Conservation (phyloP, 495 filamentous ascomycete genomes). For the Haplographium delicatum region DNA sequence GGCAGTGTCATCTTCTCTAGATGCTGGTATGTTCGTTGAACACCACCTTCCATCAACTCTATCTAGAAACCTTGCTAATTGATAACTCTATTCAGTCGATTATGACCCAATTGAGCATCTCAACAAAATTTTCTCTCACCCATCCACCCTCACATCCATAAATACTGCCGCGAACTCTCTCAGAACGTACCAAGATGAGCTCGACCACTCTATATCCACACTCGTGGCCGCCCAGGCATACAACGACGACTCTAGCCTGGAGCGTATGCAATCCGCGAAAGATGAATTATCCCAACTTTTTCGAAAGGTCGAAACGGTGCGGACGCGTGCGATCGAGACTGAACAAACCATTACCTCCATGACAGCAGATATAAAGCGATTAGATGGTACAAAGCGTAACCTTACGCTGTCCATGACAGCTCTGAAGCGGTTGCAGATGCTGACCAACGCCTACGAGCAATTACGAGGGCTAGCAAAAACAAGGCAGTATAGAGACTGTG, state of each 20-base stretch:
- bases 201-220: slow-evolving; percentile 71
- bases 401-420: slow-evolving; percentile 97
- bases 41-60: background rate
- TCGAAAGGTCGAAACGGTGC: slow-evolving; percentile 91
- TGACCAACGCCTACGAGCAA: slow-evolving; percentile 97
- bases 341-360: slow-evolving; percentile 96
- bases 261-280: slow-evolving; percentile 86
- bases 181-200: slow-evolving; percentile 72
- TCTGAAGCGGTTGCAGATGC: slow-evolving; percentile 94
- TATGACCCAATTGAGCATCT: slow-evolving; percentile 93
- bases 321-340: slow-evolving; percentile 82
- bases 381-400: slow-evolving; percentile 95
- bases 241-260: slow-evolving; percentile 80
- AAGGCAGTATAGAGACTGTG: slow-evolving; percentile 93
- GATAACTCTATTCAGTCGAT: slow-evolving; percentile 55
- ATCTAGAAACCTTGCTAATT: slow-evolving; percentile 22
- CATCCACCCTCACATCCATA: slow-evolving; percentile 78
- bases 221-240: slow-evolving; percentile 78
- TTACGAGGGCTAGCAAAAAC: slow-evolving; percentile 76
- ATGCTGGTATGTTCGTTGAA: slow-evolving; percentile 39
- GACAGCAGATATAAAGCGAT: slow-evolving; percentile 97
- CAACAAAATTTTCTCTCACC: slow-evolving; percentile 90
- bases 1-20: slow-evolving; percentile 38
- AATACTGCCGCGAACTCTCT: slow-evolving; percentile 65
- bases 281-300: slow-evolving; percentile 84